Percentiles rank a stretch among this genome's conserved stretches.
Conservation (phyloP, 805 yeast genomes). For the Ogataea nakhonphanomensis region DNA sequence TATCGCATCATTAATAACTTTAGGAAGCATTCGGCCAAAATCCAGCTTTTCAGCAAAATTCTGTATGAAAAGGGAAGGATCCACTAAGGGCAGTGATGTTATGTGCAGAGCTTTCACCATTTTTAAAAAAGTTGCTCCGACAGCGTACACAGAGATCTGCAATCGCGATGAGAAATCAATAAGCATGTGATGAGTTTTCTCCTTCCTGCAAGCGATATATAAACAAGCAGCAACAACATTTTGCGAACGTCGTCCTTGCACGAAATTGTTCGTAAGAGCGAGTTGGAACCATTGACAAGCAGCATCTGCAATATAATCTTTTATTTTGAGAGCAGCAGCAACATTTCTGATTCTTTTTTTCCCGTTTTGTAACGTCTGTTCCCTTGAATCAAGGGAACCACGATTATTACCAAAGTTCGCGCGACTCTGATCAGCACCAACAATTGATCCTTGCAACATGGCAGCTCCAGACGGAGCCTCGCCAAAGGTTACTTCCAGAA, state of each 20-base stretch:
- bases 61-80: slow-evolving; percentile 89
- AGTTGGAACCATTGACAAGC: slow-evolving; percentile 87
- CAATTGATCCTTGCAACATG: slow-evolving; percentile 90
- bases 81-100: slow-evolving; percentile 78
- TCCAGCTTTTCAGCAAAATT: slow-evolving; percentile 88
- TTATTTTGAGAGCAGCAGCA: slow-evolving; percentile 73
- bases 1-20: slow-evolving; percentile 84
- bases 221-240: slow-evolving; percentile 94
- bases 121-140: slow-evolving; percentile 93
- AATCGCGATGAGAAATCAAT: slow-evolving; percentile 90
- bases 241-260: slow-evolving; percentile 95
- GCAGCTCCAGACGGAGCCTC: slow-evolving; percentile 94
- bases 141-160: slow-evolving; percentile 87
- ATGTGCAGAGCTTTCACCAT: slow-evolving; percentile 85
- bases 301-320: slow-evolving; percentile 80
- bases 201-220: slow-evolving; percentile 90
- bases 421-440: slow-evolving; percentile 80
- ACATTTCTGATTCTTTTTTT: slow-evolving; percentile 73
- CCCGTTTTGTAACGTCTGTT: slow-evolving; percentile 85
- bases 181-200: slow-evolving; percentile 89
- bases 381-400: slow-evolving; percentile 80
- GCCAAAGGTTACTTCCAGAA: slow-evolving; percentile 91
- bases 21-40: slow-evolving; percentile 68
- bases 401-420: slow-evolving; percentile 67
- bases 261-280: slow-evolving; percentile 85